Conservation (phyloP, 495 filamentous ascomycete genomes). For the Aspergillus biplanus region DNA sequence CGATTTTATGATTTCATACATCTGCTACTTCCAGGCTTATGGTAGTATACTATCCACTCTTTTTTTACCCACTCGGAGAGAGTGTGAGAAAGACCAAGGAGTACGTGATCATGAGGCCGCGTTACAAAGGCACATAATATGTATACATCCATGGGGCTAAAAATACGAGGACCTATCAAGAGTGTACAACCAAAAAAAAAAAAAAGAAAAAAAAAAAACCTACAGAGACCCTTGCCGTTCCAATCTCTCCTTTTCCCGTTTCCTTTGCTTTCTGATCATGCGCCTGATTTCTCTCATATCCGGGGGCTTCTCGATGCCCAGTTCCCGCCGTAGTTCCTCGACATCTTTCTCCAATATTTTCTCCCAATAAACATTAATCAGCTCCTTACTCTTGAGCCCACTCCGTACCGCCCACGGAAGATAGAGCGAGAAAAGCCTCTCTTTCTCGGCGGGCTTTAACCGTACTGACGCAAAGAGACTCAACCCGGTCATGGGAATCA, state of each 20-base stretch:
- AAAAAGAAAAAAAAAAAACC: not conserved
- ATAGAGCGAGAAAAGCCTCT: conserved; percentile 73
- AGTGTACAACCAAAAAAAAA: no score
- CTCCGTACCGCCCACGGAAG: conserved; percentile 90
- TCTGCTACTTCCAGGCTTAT: conserved; percentile 2
- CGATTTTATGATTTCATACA: conserved; percentile 4
- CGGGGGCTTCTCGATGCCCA: conserved; percentile 86
- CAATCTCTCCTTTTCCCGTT: conserved; percentile 59
- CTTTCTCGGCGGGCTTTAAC: conserved; percentile 75
- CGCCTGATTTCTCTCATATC: conserved; percentile 83
- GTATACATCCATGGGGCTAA: conserved; percentile 20
- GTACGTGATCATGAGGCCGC: not conserved
- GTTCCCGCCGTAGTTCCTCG: conserved; percentile 66
- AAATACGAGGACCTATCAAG: conserved; percentile 3
- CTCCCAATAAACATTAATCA: conserved; percentile 99
- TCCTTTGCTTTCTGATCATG: conserved; percentile 68
- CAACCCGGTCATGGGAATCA: conserved; percentile 93
- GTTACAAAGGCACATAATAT: conserved; percentile 15
- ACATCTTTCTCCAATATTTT: conserved; percentile 89
- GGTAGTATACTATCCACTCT: not conserved
- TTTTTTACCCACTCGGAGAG: not conserved
- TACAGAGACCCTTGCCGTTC: conserved; percentile 32
- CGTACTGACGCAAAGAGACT: conserved; percentile 69
- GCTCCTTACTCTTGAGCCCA: conserved; percentile 73
- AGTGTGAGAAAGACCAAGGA: not conserved